Evolutionary conservation across 2,329 filamentous ascomycete genomes (phyloP), one percentile per base, ranked within the genome.

Genomic region (Claviceps monticola): DNA sequence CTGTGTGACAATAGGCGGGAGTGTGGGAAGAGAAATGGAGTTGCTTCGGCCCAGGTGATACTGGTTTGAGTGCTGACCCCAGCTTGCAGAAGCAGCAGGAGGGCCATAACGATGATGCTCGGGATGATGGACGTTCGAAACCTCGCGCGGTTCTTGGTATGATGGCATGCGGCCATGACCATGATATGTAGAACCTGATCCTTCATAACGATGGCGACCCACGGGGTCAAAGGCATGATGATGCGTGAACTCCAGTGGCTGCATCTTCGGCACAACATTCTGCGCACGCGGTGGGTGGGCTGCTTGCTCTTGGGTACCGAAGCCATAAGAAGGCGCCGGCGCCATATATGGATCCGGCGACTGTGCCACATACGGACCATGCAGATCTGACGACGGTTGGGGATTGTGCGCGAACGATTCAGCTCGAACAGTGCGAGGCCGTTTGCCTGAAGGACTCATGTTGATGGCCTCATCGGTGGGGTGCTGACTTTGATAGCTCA

Each of bases 1-100:
- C n/a, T 60, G 61, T 9, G 56, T 44, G 23, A 54, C 53, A 50
- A 62, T 60, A 1, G 61, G 59, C 3, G 61, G 61, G n/a, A 62
- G 52, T 4, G 55, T 58, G n/a, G 53, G 46, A 13, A 51, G 56
- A n/a, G 51, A 52, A 48, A 26, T 17, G 9, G 45, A 29, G 14
- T 50, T 51, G 19, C 26, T 48, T 49, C 49, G 53, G 23, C 47
- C 49, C 16, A n/a, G 48, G 34, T 29, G 38, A 36, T 51, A 19
- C 21, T 26, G 34, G 16, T 42, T 8, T n/a, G 21, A 26, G n/a
- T 47, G 42, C 9, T 54, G 53, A 9, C 29, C 36, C 21, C 45
- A 38, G 45, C 19, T 29, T 14, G 34, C 21, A 5, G 43, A 17
- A 29, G 19, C 21, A 17, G 26, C 44, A 7, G 44, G 44, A 23